These are phyloP conservation scores for Microthlaspi erraticum DNA, from an alignment of 345 rosid genomes.

Conservation along the genomic window DNA sequence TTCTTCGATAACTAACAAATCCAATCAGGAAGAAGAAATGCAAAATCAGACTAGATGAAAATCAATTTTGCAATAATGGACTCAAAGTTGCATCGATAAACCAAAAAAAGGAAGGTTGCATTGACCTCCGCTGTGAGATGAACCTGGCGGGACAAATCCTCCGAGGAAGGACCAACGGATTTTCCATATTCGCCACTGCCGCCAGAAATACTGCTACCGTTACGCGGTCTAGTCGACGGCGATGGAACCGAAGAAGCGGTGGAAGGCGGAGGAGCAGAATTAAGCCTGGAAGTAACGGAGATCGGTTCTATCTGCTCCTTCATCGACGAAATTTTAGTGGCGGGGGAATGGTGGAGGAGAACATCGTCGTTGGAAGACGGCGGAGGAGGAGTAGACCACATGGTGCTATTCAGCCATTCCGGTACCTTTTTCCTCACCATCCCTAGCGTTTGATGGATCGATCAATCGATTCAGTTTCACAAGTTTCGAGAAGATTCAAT, in stretches of 20 bases:
- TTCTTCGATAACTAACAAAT: constrained; percentile 74
- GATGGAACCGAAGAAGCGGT: constrained; percentile 46
- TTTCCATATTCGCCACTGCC: constrained; percentile 50
- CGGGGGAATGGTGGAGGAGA: constrained; percentile 42
- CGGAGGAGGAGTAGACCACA: constrained; percentile 72
- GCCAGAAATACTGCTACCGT: constrained; percentile 38
- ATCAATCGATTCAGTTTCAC: constrained; percentile 21
- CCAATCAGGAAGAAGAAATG: background rate
- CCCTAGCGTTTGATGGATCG: constrained; percentile 29
- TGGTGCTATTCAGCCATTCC: constrained; percentile 96
- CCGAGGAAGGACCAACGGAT: constrained; percentile 53
- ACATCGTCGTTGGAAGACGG: constrained; percentile 49
- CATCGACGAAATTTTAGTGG: constrained; percentile 38
- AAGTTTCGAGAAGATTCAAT: constrained; percentile 9
- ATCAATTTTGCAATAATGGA: background rate
- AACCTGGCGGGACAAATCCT: constrained; percentile 82
- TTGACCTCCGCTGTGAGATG: constrained; percentile 79
- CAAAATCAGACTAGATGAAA: background rate
- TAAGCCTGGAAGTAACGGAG: constrained; percentile 52
- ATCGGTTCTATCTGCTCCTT: constrained; percentile 50
- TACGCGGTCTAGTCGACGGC: constrained; percentile 47
- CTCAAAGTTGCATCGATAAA: background rate
- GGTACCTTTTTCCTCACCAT: constrained; percentile 94
- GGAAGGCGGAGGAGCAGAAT: constrained; percentile 47
- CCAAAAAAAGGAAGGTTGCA: background rate